Conservation (phyloP, 2,329 filamentous ascomycete genomes). For the Plectosphaerella cucumerina region DNA sequence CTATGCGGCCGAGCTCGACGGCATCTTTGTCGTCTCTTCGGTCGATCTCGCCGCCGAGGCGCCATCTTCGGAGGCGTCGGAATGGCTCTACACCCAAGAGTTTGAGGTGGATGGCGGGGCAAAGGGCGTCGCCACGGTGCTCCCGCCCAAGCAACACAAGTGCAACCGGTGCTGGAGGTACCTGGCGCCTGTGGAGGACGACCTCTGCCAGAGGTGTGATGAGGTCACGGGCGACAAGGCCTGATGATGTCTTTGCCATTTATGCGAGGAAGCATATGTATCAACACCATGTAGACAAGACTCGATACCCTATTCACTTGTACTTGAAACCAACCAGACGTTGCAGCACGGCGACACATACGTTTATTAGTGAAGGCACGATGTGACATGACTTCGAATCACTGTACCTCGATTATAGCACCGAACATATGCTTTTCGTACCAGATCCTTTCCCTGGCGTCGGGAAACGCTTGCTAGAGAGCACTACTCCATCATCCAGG, state of each 20-base stretch:
- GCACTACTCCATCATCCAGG: too few species aligned
- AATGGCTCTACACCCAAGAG: slow-evolving; percentile 37
- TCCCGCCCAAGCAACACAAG: slow-evolving; percentile 57
- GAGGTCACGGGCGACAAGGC: slow-evolving; percentile 45
- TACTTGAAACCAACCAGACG: too few species aligned
- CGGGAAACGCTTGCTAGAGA: too few species aligned
- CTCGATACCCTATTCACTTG: background rate
- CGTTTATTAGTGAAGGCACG: background rate
- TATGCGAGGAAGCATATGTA: background rate
- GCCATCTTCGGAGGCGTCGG: slow-evolving; percentile 16
- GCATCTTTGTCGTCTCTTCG: slow-evolving; percentile 66
- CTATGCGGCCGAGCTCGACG: slow-evolving; percentile 49
- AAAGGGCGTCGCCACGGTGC: slow-evolving; percentile 35
- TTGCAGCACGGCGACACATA: background rate
- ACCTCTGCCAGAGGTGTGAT: slow-evolving; percentile 70
- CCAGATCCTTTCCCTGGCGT: too few species aligned
- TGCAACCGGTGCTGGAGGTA: slow-evolving; percentile 90
- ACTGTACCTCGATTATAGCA: background rate
- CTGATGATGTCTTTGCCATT: background rate
- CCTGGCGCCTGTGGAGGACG: slow-evolving; percentile 60
- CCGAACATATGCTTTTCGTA: background rate
- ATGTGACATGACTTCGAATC: too few species aligned
- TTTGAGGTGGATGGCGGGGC: slow-evolving; percentile 34
- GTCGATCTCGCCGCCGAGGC: slow-evolving; percentile 43
- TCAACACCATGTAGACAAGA: background rate